These are phyloP conservation scores for Terfezia boudieri DNA, from an alignment of 495 filamentous ascomycete species.

Conservation along the genomic window DNA sequence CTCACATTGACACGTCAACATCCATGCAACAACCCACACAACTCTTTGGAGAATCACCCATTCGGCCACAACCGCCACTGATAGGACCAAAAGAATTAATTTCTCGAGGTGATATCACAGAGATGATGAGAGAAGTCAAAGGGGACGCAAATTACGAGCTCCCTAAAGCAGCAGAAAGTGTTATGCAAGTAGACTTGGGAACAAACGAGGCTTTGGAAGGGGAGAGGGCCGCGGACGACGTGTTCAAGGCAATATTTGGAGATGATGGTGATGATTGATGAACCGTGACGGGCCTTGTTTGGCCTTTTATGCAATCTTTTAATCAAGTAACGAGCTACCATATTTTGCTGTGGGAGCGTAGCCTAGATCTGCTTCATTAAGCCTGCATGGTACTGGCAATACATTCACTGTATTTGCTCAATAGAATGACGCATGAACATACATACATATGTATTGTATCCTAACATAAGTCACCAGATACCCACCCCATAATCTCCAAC, in stretches of 20 bases:
- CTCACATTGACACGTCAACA: slow-evolving; percentile 14
- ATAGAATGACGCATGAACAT: no score
- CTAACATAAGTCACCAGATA: no score
- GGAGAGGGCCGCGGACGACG: slow-evolving; percentile 60
- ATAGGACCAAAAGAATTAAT: slow-evolving; percentile 22
- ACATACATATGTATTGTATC: no score
- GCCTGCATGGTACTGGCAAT: no score
- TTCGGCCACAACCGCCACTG: slow-evolving; percentile 11
- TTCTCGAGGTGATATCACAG: slow-evolving; percentile 28
- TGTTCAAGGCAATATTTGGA: slow-evolving; percentile 87
- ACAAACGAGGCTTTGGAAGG: slow-evolving; percentile 73
- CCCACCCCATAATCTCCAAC: no score
- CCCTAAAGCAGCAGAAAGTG: slow-evolving; percentile 5
- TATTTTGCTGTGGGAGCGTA: no score
- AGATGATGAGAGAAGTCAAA: slow-evolving; percentile 28
- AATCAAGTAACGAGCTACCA: no score
- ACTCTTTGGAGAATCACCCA: slow-evolving; percentile 6
- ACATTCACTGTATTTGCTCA: no score
- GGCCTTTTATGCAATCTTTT: no score
- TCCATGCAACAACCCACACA: slow-evolving; percentile 23
- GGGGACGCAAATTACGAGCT: slow-evolving; percentile 6
- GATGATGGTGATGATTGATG: slow-evolving; percentile 38
- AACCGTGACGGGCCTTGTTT: no score
- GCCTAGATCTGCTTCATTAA: no score
- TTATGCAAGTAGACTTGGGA: slow-evolving; percentile 43